Evolutionary conservation across 371 early-diverging fungal species (phyloP), one percentile per base, ranked within the genome.

Genomic region (Dinochytrium kinnereticum): DNA sequence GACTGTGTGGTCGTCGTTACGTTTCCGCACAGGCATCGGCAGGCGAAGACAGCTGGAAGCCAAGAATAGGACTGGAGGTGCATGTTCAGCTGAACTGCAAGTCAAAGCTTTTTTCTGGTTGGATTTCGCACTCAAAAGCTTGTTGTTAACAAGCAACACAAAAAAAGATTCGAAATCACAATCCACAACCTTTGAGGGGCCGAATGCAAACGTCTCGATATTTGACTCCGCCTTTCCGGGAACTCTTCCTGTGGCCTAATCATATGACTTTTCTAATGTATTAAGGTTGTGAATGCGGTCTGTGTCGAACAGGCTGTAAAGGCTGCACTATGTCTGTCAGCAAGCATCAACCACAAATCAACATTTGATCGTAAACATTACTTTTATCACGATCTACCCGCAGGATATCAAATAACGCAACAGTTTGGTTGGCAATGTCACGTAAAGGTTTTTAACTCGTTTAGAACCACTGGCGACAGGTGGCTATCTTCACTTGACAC

Each of bases 391-490:
- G 97, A 97, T 81, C 84, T 95, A 68, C 95, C 96, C 17, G 91
- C 89, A 70, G 96, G 97, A 7, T 97, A 94, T 78, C 97, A 97
- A 81, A 95, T 97, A 64, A 97, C 97, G 21, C 97, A 97, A 71
- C 90, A 94, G 64, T 83, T 87, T 78, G 59, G 76, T 74, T 53
- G 34, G 31, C 26, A 28, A 30, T 5, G 7, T 37, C 44, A 19
- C 15, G 21, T 13, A 40, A 66, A 17, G 19, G 24, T 38, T 2
- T 61, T 28, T 40, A 40, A 66, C 28, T 66, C 34, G 7, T 31
- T 21, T 71, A 90, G 91, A 88, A 59, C 94, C 94, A 1, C 81
- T 94, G 67, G 89, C 91, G 19, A 74, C 78, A 26, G 89, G 90
- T 34, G 93, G 94, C 2, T 71, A 65, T 34, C 76, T 94, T 5